These are phyloP conservation scores for Ephemerocybe angulata DNA, from an alignment of 768 basidiomycete genomes.

Conservation along the genomic window DNA sequence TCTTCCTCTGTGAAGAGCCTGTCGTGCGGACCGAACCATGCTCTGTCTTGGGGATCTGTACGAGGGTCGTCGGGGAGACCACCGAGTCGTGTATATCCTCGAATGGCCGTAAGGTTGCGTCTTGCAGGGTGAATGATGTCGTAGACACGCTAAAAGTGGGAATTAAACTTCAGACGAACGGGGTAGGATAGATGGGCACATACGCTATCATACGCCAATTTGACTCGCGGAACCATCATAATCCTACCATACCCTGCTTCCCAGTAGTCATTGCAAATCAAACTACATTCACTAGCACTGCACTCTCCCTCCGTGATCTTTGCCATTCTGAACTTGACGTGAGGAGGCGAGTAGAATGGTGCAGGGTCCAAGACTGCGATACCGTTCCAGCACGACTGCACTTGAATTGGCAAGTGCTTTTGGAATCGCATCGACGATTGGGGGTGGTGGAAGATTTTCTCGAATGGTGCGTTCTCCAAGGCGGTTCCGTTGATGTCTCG, in stretches of 20 bases:
- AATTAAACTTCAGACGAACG: background rate
- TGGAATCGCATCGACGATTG: slow-evolving; percentile 80
- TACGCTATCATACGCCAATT: slow-evolving; percentile 91
- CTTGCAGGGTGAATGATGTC: slow-evolving; percentile 91
- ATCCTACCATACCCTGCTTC: slow-evolving; percentile 93
- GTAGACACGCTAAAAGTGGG: slow-evolving; percentile 70
- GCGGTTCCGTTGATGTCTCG: slow-evolving; percentile 98
- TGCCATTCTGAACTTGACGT: slow-evolving; percentile 96
- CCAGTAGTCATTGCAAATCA: slow-evolving; percentile 99
- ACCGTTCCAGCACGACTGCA: slow-evolving; percentile 99
- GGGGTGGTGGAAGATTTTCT: slow-evolving; percentile 85
- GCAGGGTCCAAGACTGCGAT: slow-evolving; percentile 94
- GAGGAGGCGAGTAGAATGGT: slow-evolving; percentile 89
- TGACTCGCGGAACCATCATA: slow-evolving; percentile 96
- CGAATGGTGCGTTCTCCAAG: slow-evolving; percentile 96
- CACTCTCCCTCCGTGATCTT: slow-evolving; percentile 84
- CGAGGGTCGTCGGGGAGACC: slow-evolving; percentile 94
- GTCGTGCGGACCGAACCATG: slow-evolving; percentile 98
- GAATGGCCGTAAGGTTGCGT: slow-evolving; percentile 91
- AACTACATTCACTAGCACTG: slow-evolving; percentile 90
- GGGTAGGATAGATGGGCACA: slow-evolving; percentile 20
- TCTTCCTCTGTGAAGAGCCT: slow-evolving; percentile 90
- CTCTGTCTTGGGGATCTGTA: slow-evolving; percentile 95
- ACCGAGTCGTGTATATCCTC: slow-evolving; percentile 92
- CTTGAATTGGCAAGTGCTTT: slow-evolving; percentile 88